Conservation (phyloP, 2,329 filamentous ascomycete genomes). For the Lachnellula arida region DNA sequence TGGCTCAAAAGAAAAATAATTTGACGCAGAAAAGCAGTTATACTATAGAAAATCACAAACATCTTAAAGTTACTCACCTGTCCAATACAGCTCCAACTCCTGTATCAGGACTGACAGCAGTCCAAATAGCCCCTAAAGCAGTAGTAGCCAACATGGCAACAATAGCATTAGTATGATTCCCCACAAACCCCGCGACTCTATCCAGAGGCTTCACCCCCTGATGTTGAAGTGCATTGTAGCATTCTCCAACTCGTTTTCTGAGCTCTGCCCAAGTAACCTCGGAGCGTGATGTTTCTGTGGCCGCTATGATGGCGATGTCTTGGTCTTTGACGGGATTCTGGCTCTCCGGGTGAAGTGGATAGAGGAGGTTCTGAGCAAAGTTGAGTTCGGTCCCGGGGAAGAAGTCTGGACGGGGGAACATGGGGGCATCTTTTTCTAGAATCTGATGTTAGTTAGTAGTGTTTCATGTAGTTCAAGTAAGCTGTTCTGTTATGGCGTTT, state of each 20-base stretch:
- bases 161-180: constrained; percentile 82
- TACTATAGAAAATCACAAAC: no score
- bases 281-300: constrained; percentile 62
- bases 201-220: constrained; percentile 55
- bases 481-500: no score
- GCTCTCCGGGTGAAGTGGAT: constrained; percentile 57
- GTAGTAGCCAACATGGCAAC: constrained; percentile 84
- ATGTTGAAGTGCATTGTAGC: constrained; percentile 64
- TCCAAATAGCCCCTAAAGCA: constrained; percentile 85
- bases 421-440: constrained; percentile 58
- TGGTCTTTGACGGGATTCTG: constrained; percentile 30
- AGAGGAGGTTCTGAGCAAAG: constrained; percentile 93
- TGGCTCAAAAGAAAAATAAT: no score
- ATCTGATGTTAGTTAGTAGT: constrained; percentile 46
- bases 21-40: no score
- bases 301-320: constrained; percentile 66
- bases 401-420: constrained; percentile 86
- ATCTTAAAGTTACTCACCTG: constrained; percentile 36
- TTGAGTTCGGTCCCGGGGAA: constrained; percentile 78
- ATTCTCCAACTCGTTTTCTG: constrained; percentile 70
- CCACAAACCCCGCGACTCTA: constrained; percentile 70
- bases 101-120: constrained; percentile 85
- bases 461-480: no score
- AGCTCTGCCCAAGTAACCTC: constrained; percentile 74
- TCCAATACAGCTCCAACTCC: constrained; percentile 89